Evolutionary conservation across 441 rosid genomes (phyloP).

Genomic region (Gossypium gossypioides): DNA sequence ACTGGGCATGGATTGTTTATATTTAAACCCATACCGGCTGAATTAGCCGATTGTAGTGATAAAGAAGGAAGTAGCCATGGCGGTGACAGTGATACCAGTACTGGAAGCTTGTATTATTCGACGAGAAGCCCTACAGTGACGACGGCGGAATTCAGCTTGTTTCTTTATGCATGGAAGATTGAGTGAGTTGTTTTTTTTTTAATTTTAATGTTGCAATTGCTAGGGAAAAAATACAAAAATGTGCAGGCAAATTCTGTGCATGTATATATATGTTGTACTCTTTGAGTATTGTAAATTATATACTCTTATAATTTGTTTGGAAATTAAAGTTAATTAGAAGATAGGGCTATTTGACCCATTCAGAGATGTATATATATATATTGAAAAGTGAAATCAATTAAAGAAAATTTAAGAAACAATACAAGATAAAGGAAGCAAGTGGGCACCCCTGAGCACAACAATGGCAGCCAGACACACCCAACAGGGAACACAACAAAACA

Average conservation of each 20-base stretch:
- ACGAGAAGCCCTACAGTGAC: constrained; percentile 17
- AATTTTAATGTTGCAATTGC: neutral
- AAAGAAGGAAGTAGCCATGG: constrained; percentile 25
- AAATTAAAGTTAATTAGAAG: no score
- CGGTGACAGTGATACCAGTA: constrained; percentile 41
- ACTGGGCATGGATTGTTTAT: constrained; percentile 51
- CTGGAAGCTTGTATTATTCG: constrained; percentile 33
- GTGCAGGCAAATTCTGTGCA: neutral
- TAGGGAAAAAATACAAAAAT: no score
- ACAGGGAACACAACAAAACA: no score
- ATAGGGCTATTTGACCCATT: neutral
- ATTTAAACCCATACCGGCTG: constrained; percentile 44
- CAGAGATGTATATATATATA: neutral
- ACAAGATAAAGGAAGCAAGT: no score
- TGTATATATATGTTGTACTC: neutral
- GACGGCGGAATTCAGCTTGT: constrained; percentile 43
- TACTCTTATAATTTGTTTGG: no score
- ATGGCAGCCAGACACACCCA: no score
- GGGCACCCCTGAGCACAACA: no score
- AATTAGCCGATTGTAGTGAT: constrained; percentile 30
- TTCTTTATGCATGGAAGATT: constrained; percentile 57
- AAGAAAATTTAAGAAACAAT: neutral
- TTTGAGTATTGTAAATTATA: neutral
- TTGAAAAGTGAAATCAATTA: neutral
- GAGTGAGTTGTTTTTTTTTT: constrained; percentile 22